Base-by-base conservation (phyloP, 2,329 filamentous ascomycete species). In the Claviceps sp. region DNA sequence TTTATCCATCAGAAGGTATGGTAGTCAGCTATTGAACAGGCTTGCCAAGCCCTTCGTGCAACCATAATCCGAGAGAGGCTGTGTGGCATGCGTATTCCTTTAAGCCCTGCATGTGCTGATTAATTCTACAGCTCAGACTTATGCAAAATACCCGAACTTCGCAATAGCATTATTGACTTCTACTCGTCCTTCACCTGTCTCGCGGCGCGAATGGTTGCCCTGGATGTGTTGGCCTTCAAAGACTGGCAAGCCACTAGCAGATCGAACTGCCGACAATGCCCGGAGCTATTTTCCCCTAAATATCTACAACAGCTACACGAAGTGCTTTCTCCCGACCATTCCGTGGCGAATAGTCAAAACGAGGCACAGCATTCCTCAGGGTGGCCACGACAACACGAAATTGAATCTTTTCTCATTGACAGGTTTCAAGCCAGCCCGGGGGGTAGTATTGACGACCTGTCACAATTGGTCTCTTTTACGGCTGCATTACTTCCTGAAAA, bases 151-250 rank as follows among this genome's bases (percentile, higher is more conserved):
- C 53, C 56, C 13, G 60, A 56, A 50, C 59, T 71, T 7, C 64
- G 64, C 5, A 58, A 65, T 2, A 56, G 65, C 7, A 54, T 59
- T n/a, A 49, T 61, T 48, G 55, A 57, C 0, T 66, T 76, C 43
- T 74, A 70, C 55, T 55, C 57, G 9, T 60, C 60, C 2, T 76
- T 74, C 55, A 70, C 76, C n/a, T 70, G 64, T 52, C 61, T 84
- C 45, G 67, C 77, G 1, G 75, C 73, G 13, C 71, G 70, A 54
- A 75, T 82, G 54, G 64, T 81, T 50, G 61, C 66, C 14, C 63
- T 79, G 55, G 80, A 84, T 58, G 52, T 54, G 41, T 45, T 54
- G 11, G 55, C 50, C 8, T 30, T 64, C 7, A 55, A 56, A 41
- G 59, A 61, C 14, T 54, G 56, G 16, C 51, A 54, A 22, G 20